A percentile compares a stretch with the other conserved stretches of the same genome.
phyloP scores from a whole-genome alignment of 129 eudicot genomes.

The Gnaphalium uliginosum region DNA sequence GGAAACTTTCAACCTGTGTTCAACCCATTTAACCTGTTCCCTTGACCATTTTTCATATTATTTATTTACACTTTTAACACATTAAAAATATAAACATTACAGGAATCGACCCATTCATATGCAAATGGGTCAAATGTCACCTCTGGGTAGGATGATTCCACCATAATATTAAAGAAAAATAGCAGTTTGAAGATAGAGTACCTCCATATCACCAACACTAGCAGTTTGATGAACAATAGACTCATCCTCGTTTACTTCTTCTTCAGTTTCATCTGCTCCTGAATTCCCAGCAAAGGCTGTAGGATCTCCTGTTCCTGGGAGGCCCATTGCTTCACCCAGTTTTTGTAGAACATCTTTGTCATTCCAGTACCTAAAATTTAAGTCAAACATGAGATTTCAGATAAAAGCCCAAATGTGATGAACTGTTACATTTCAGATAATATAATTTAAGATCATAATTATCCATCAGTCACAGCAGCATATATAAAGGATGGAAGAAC shows the following conservation, averaged over 20 bases:
- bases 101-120: not conserved
- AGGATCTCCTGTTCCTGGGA: slow-evolving; percentile 62
- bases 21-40: too few relatives aligned
- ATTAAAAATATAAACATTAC: not conserved
- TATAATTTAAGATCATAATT: not conserved
- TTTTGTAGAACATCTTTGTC: slow-evolving; percentile 74
- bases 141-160: not conserved
- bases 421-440: not conserved
- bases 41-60: not conserved
- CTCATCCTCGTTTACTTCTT: slow-evolving; percentile 70
- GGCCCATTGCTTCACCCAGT: slow-evolving; percentile 98
- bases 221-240: slow-evolving; percentile 93
- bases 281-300: slow-evolving; percentile 60
- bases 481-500: not conserved
- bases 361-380: slow-evolving; percentile 64
- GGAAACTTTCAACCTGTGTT: too few relatives aligned
- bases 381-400: not conserved
- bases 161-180: slow-evolving; percentile 5
- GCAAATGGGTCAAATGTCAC: not conserved
- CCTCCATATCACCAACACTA: slow-evolving; percentile 89
- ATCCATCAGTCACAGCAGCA: slow-evolving; percentile 9
- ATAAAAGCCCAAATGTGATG: not conserved
- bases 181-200: slow-evolving; percentile 23
- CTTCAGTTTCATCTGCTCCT: slow-evolving; percentile 63
- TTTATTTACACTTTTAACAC: not conserved